Base-by-base conservation (phyloP, 2,329 filamentous ascomycete genomes). In the Ophiostoma novo-ulmi region DNA sequence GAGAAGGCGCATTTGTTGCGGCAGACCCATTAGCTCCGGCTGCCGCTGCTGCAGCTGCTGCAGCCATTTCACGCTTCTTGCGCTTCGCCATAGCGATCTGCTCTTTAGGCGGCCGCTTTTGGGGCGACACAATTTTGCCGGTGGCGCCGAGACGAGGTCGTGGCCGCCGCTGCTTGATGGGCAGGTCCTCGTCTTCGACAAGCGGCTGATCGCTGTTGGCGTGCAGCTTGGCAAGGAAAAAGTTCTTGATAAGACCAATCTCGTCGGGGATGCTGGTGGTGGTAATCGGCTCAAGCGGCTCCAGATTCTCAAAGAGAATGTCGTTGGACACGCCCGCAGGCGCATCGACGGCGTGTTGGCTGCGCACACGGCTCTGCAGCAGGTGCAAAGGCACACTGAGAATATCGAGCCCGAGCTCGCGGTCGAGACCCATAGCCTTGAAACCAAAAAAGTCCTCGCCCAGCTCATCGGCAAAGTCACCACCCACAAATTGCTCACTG, bases 401-500 rank as follows among this genome's bases (percentile, higher is more conserved):
- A 75, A 91, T 91, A 41, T 94, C 90, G 73, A 95, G 85, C 22
- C 94, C 94, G 78, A 98, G 91, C 78, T 99, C 95, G 75, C 89
- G 90, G 76, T 97, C 93, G 71, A 99, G 85, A 63, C 95, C 95
- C 65, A 99, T 87, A 72, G 97, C 94, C 78, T 93, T 94, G 86
- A 99, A 98, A 38, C 95, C 95, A 77, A 99, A 99, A 86, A 97
- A 99, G 81, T 99, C 95, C 82, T 99, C 95, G 73, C 94, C 94
- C 14, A 99, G 91, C 75, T 99, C 95, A 78, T 97, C 95, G 0
- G 95, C 95, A 78, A 99, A 99, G 79, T 99, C 95, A 73, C 95
- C 95, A 65, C 92, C 93, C 67, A 97, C 89, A 75, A 98, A 99
- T 78, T 98, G 95, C 74, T 99, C 95, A 79, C 93, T 97, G 74